Evolutionary conservation across 1,284 basidiomycete genomes (phyloP), one percentile per base, ranked within the genome.

Genomic region (Cryptococcus maquisensis): DNA sequence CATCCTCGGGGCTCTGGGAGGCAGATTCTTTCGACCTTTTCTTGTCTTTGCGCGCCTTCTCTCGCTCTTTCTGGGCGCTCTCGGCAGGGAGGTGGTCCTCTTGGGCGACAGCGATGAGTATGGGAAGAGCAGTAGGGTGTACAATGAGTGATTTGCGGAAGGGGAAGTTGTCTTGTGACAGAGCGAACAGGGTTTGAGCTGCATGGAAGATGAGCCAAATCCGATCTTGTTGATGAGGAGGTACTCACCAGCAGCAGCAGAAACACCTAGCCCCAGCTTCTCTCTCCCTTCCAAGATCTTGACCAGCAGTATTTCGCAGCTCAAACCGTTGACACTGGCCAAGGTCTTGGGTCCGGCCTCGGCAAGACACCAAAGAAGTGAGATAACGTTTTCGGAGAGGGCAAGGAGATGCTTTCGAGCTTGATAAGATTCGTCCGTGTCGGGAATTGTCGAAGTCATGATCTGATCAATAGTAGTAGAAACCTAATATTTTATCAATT

Each of bases 131-230:
- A 2, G 79, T 78, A 7, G 81, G 81, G 65, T 87, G 81, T 28
- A 80, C 73, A 21, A 83, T 80, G 15, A 93, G 71, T 52, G 84
- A 83, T 16, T 81, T 71, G 51, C 84, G 83, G 38, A 85, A 84
- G 15, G 85, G 81, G 18, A 75, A 77, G 62, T 95, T 95, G 69
- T 94, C 91, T 67, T 93, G 90, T 0, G 90, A 89, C 16, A 95
- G 79, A 49, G 93, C 87, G 72, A 93, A 95, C 15, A 95, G 79
- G 62, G 90, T 90, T 69, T 95, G 91, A 0, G 89, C 91, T 90
- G 71, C 3, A 21, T 2, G 43, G 18, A 38, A 23, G 18, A 37
- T 13, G 16, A 13, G 49, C 36, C 6, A 6, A 24, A 15, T 18
- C 15, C 18, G 24, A 20, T 35, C 7, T 23, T 26, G 12, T 3